Base-by-base conservation (phyloP, 495 filamentous ascomycete species). In the Echria macrotheca region DNA sequence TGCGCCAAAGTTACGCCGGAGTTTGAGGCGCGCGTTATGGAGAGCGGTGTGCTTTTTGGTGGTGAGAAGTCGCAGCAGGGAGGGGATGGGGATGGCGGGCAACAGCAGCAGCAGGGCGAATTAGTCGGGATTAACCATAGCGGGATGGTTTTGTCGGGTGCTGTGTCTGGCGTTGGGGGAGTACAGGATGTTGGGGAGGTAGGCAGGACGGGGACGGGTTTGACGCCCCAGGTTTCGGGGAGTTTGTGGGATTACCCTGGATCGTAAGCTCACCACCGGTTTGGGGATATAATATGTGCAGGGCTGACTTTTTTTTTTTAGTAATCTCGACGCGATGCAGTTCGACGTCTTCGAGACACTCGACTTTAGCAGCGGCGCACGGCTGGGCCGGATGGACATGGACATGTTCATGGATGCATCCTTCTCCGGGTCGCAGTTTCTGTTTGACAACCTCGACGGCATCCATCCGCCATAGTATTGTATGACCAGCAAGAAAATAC, bases 401-500 rank as follows among this genome's bases (percentile, higher is more conserved):
- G 39, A 43, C n/a, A 43, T 43, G 39, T 25, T 43, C 19, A 43
- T 43, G 39, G 39, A 43, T 14, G 39, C 39, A 22, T 43, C 39
- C 8, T 43, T 43, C 26, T 43, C 39, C 2, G 39, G 39, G 39
- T 25, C 21, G 18, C 39, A 43, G 39, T 43, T 43, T n/a, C 12
- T 43, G 21, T 26, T 25, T 26, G 39, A 43, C 19, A 43, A 43
- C 22, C 12, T 43, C 2, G 39, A 43, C 19, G 39, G 39, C 5
- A 15, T 22, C 5, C 23, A 43, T 14, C 39, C 19, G 14, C 39
- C 39, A 25, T 32, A 32, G 57, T 72, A 44, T 76, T 65, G 28
- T 73, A 73, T 1, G 61, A 61, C 22, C 52, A 57, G 2, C 37
- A 49, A 0, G 39, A 75, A 66, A 38, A 61, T 49, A 4, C 68